Conservation (phyloP, 2,329 filamentous ascomycete genomes). For the Aspergillus sp. region DNA sequence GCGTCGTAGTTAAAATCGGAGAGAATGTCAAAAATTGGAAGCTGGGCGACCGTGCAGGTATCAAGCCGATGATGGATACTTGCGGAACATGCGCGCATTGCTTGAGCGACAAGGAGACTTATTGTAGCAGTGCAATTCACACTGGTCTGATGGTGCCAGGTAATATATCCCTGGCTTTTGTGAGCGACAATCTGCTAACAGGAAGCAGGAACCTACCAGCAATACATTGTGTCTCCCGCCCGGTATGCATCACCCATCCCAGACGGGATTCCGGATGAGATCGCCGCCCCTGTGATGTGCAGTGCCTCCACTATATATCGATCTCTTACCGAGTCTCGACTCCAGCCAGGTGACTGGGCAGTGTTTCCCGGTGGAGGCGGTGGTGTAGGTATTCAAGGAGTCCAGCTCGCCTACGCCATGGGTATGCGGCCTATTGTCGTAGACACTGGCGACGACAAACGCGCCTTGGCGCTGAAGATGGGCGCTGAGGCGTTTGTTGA, state of each 20-base stretch:
- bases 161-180: constrained; percentile 24
- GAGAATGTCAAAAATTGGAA: constrained; percentile 58
- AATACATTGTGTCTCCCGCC: constrained; percentile 62
- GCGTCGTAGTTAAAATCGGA: constrained; percentile 62
- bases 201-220: constrained; percentile 58
- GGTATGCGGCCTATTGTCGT: constrained; percentile 61
- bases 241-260: constrained; percentile 60
- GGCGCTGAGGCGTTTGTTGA: constrained; percentile 63
- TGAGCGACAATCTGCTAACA: not conserved
- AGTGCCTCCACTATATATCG: constrained; percentile 62
- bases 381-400: constrained; percentile 62
- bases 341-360: constrained; percentile 59
- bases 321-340: constrained; percentile 56
- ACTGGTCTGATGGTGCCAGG: constrained; percentile 50
- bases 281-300: constrained; percentile 67
- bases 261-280: constrained; percentile 57
- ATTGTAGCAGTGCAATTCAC: constrained; percentile 37
- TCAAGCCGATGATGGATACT: constrained; percentile 57
- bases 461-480: constrained; percentile 51
- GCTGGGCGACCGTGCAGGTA: constrained; percentile 58
- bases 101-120: constrained; percentile 58
- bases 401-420: constrained; percentile 60
- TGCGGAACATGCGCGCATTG: constrained; percentile 58
- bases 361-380: constrained; percentile 50
- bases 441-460: constrained; percentile 56